phyloP scores from a whole-genome alignment of 352 stramenopile genomes.

The Pythium sp. region DNA sequence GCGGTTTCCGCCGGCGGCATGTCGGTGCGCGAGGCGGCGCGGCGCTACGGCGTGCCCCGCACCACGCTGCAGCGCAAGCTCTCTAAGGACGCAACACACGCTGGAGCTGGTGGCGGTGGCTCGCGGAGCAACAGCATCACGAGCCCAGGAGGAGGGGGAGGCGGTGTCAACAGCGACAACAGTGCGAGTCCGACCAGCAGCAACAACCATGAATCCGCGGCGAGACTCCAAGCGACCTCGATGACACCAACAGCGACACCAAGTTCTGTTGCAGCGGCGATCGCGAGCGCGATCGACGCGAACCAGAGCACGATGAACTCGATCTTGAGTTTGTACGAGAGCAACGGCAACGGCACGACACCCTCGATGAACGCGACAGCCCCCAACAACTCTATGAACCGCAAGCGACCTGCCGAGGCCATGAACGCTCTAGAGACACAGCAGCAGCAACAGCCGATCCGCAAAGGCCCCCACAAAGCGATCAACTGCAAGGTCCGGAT shows the following conservation, averaged over 20 bases:
- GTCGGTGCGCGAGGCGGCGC: slow-evolving; percentile 70
- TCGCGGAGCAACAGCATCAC: slow-evolving; percentile 14
- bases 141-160: not conserved
- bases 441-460: slow-evolving; percentile 15
- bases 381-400: slow-evolving; percentile 5
- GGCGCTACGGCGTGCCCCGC: slow-evolving; percentile 62
- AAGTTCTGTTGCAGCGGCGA: not conserved
- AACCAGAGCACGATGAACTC: slow-evolving; percentile 16
- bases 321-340: slow-evolving; percentile 18
- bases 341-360: slow-evolving; percentile 19
- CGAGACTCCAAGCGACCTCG: not conserved
- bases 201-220: not conserved
- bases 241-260: not conserved
- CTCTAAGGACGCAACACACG: slow-evolving; percentile 17
- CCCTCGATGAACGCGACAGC: not conserved
- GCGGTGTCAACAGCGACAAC: slow-evolving; percentile 6
- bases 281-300: slow-evolving; percentile 13
- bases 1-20: slow-evolving; percentile 55
- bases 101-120: slow-evolving; percentile 8
- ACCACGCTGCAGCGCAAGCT: slow-evolving; percentile 80
- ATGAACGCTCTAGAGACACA: slow-evolving; percentile 22
- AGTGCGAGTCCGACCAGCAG: slow-evolving; percentile 21
- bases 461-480: slow-evolving; percentile 58
- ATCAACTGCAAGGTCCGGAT: slow-evolving; percentile 89
- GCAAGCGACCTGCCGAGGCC: slow-evolving; percentile 48